Base-by-base conservation (phyloP, 2,329 filamentous ascomycete genomes). In the Berkeleyomyces basicola region DNA sequence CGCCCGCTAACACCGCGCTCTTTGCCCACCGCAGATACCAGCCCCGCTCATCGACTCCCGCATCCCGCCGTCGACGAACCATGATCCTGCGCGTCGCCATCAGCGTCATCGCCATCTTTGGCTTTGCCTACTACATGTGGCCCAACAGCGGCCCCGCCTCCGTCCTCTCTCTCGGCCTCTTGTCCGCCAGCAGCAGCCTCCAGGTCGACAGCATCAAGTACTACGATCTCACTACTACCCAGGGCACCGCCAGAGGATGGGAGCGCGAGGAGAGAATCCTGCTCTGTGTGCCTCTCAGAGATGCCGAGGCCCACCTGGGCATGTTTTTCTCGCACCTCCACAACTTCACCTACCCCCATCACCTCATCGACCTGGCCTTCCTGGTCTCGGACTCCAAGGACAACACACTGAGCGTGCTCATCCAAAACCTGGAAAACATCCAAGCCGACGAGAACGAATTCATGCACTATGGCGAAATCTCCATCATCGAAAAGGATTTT, bases 321-420 rank as follows among this genome's bases (percentile, higher is more conserved):
- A 97, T 99, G 92, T 97, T 99, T 81, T 99, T 99, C 76, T 87
- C 87, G n/a, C 95, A 99, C 72, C 79, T 99, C 64, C 85, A 85
- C 68, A 99, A 99, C 75, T 86, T 99, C 67, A 99, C 93, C 16
- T 99, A 99, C 71, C 93, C 93, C 0, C 93, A 99, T 72, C 87
- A 95, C 71, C 80, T 99, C 59, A 95, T 99, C 71, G 93, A 99
- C 72, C 80, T 99, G 57, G 93, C 93, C 4, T 99, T 99, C 71
- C 79, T 99, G 40, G 93, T 99, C 33, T 96, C 93, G 65, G 93
- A 99, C 72, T 97, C 93, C 40, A 96, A 96, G 72, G 93, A 99
- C 71, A 82, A 86, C 65, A 99, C 93, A 0, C 78, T 96, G 44
- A 74, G 83, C 40, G 79, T 93, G 57, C 80, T 99, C 59, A 83